These are phyloP conservation scores for Celoporthe dispersa DNA, from an alignment of 2,329 filamentous ascomycete species.

Conservation along the genomic window DNA sequence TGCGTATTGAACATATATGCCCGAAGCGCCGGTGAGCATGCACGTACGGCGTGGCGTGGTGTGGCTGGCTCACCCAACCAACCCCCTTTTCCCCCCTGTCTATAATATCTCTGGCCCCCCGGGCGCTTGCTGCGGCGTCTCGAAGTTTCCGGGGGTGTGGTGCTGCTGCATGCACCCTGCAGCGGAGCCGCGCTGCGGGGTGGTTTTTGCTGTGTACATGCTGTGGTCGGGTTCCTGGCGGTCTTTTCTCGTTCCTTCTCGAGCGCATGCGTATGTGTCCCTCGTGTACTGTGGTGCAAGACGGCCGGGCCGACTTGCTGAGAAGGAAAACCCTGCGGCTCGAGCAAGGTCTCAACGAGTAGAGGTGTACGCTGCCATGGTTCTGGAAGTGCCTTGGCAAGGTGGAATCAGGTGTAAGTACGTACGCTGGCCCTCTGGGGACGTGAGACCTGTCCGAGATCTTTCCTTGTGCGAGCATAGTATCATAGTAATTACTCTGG, in stretches of 20 bases:
- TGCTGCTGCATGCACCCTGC: not conserved
- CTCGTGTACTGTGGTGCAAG: not conserved
- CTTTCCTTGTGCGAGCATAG: not conserved
- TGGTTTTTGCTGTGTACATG: not conserved
- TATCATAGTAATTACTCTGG: not conserved
- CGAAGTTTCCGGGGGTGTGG: not conserved
- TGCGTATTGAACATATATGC: not conserved
- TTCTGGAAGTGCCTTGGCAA: not conserved
- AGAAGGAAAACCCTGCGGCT: too few species aligned
- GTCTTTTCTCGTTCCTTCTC: not conserved
- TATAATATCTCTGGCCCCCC: too few species aligned
- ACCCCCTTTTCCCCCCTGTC: not conserved
- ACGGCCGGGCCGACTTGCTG: not conserved
- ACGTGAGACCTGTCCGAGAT: conserved; percentile 8
- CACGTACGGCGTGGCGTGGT: not conserved
- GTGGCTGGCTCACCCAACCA: not conserved
- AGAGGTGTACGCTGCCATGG: not conserved
- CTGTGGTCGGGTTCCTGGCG: not conserved
- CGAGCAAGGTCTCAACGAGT: not conserved
- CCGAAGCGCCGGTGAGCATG: conserved; percentile 8
- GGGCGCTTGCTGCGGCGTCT: conserved; percentile 6
- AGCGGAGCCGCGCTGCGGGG: not conserved
- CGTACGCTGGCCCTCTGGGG: not conserved
- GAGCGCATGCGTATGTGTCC: not conserved
- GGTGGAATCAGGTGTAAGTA: not conserved